Base-by-base conservation (phyloP, 2,329 filamentous ascomycete species). In the Cladophialophora yegresii region DNA sequence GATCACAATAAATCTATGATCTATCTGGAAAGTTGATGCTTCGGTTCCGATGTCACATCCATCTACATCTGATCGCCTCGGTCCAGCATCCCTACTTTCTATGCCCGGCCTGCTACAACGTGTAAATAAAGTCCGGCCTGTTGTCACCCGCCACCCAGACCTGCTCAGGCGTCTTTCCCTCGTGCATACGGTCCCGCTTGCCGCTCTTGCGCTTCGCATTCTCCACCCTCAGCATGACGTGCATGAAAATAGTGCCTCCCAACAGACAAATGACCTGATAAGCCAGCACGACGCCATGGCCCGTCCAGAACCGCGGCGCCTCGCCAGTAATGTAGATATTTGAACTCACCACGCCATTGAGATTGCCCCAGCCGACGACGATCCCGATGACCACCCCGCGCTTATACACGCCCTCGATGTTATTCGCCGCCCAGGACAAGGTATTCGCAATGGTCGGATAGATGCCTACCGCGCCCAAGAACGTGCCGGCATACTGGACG, bases 281-380 rank as follows among this genome's bases (percentile, higher is more conserved):
- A 0, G 80, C 90, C 56, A 96, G 75, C 1, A 96, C 86, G 0
- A 88, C 82, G 2, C 84, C 88, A 70, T 96, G 92, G 0, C 93
- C 93, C 1, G 86, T 81, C 40, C 84, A 83, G 77, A 86, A 96
- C 28, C 83, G 81, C 3, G 89, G 91, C 65, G 78, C 69, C 72
- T 85, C 80, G 65, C 82, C 79, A 71, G 72, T 74, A 2, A 79
- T 78, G 70, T 91, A 96, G 70, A 96, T 91, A 74, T 96, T 96
- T 12, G 77, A 80, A 4, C 75, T 77, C 66, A 96, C 89, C 22
- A 96, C 85, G 45, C 93, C 93, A 73, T 96, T 96, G 51, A 97
- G 79, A 73, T 97, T 96, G 33, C 93, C 92, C 91, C 91, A 96
- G 20, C 89, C 92, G 64, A 97, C 95, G 59, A 96, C 89, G 67